Evolutionary conservation across 352 stramenopile species (phyloP), one percentile per base, ranked within the genome.

Genomic region (Pythium sukuiense): DNA sequence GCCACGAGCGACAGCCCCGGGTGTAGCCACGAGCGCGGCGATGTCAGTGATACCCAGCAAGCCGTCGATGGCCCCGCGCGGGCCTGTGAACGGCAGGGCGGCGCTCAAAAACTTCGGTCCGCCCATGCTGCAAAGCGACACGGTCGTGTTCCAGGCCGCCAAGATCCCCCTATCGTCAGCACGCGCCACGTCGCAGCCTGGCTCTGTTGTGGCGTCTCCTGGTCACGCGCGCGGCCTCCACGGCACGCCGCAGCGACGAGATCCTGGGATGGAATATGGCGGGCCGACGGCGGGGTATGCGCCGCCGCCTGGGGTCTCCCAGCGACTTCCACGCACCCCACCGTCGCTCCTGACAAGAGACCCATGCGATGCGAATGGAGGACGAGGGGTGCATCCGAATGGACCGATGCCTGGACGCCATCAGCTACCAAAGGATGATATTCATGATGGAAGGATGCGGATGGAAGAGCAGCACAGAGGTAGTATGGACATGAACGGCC

Each of bases 111-210:
- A 65, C 54, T 74, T 69, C 50, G 67, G 67, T 3, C 55, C 70
- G 35, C 65, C 71, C 29, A 72, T 65, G 35, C 59, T 89, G 46
- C 70, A 79, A 30, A 82, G 79, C 59, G 81, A 89, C 63, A 85
- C 81, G 0, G 76, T 89, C 30, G 79, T 89, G 24, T 89, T 89
- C 67, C 79, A 80, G 53, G 69, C 81, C 59, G 74, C 81, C 18
- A 88, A 87, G 52, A 64, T 81, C 13, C 79, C 76, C 26, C 63
- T 65, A 7, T 81, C 75, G 55, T 58, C 79, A 65, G 29, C 81
- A 63, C 65, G 59, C 35, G 61, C 69, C n/a, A 64, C 67, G 13
- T 58, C 59, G 1, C 56, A 65, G 4, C 62, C 63, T 26, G 73
- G 68, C 37, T 14, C 61, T 1, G 57, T 39, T 0, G 56, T 64